Evolutionary conservation across 176 grass and related monocot genomes (phyloP).

Genomic region (Alloteropsis semialata): DNA sequence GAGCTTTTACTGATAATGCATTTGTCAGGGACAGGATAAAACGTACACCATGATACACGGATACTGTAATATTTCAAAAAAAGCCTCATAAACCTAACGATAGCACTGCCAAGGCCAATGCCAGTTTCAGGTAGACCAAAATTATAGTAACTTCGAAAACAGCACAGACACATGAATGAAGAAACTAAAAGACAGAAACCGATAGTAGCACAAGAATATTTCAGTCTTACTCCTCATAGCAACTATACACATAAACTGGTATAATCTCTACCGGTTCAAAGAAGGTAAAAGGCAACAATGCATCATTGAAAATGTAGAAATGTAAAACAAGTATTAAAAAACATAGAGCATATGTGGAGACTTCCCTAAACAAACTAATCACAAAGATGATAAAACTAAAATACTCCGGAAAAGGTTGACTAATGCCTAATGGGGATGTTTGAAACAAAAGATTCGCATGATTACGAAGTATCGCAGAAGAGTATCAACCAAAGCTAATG

Average conservation of each 20-base stretch:
- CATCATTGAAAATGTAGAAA: neutral
- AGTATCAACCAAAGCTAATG: neutral
- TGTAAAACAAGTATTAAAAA: neutral
- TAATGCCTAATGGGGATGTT: neutral
- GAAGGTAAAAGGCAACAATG: neutral
- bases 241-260: neutral
- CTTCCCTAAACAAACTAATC: neutral
- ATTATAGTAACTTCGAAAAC: neutral
- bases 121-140: neutral
- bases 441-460: neutral
- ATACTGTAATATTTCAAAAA: neutral
- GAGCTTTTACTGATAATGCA: neutral
- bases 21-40: neutral
- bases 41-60: neutral
- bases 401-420: neutral
- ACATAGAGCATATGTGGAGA: neutral
- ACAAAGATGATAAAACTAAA: neutral
- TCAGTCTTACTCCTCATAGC: neutral
- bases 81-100: neutral
- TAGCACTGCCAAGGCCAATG: neutral
- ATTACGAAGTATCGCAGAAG: neutral
- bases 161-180: neutral
- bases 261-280: neutral
- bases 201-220: neutral
- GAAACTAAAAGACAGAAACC: neutral